A percentile compares a stretch with the other conserved stretches of the same genome.
Evolutionary conservation across 768 basidiomycete species (phyloP).

Genomic region (Albatrellus ellisii): DNA sequence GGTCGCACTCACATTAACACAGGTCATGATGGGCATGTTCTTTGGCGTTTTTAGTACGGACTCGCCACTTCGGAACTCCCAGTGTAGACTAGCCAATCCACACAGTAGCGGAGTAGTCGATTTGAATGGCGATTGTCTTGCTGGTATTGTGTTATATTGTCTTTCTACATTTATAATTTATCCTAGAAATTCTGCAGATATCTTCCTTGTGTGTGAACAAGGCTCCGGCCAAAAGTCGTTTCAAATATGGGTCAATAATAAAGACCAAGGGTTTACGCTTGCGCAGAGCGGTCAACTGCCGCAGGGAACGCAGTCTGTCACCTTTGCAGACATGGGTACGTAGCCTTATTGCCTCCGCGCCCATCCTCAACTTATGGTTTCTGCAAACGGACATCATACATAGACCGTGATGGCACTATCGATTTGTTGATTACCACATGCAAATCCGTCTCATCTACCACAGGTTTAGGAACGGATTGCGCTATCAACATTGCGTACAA

Average conservation of each 20-base stretch:
- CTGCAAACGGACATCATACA: neutral
- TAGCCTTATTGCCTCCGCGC: constrained; percentile 1
- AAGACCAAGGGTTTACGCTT: constrained; percentile 59
- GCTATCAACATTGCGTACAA: constrained; percentile 89
- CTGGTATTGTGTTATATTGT: constrained; percentile 34
- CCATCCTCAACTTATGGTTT: neutral
- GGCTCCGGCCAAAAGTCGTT: constrained; percentile 41
- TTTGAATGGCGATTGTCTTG: constrained; percentile 89
- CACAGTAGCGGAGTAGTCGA: constrained; percentile 95
- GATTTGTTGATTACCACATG: constrained; percentile 92
- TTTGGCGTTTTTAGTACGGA: neutral
- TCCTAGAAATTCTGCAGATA: constrained; percentile 33
- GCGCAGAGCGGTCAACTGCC: constrained; percentile 61
- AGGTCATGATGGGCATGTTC: neutral
- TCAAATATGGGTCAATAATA: constrained; percentile 90
- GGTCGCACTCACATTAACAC: neutral
- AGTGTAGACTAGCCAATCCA: constrained; percentile 73
- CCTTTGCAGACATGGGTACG: constrained; percentile 86
- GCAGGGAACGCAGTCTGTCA: constrained; percentile 58
- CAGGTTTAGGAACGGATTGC: constrained; percentile 67
- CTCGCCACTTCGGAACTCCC: constrained; percentile 38
- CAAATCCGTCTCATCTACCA: constrained; percentile 45
- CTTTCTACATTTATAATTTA: neutral
- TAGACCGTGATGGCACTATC: constrained; percentile 92
- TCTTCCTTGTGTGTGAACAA: constrained; percentile 79